Base-by-base conservation (phyloP, 305 asterid genomes). In the Solanum hybrid region DNA sequence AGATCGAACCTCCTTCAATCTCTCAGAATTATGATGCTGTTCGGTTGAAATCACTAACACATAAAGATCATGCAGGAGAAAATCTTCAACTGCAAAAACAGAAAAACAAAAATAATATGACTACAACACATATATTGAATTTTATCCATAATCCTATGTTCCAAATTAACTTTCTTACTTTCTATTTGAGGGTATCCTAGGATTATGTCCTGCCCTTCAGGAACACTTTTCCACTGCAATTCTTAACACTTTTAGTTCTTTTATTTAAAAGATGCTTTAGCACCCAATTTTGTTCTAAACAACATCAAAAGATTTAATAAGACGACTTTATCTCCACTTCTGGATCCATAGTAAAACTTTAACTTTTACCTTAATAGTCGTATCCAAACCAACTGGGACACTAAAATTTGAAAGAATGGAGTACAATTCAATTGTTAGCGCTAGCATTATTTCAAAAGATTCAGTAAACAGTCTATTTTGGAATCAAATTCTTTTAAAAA, bases 41-140 rank as follows among this genome's bases (percentile, higher is more conserved):
- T 94, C 95, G 4, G 95, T 94, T 89, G 90, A 90, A 89, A 93
- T 94, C 86, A 90, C 95, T 67, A 96, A 93, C 34, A 87, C 87
- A 92, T 94, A 87, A 71, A 93, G 92, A 91, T 97, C 97, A 64
- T 90, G 96, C 79, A 94, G 73, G 39, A 96, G 98, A 90, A 97
- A 96, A 92, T 97, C 99, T 90, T 95, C 96, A 85, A 93, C 97
- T 97, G 95, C 75, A 35, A 36, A 86, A 57, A 84, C 13, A 42
- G 75, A 24, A 87, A 33, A 35, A 69, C 1, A 22, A 80, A 89
- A 61, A 89, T 18, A 76, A 77, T 46, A 79, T 64, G 14, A 29
- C 31, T 57, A 57, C 20, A 22, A 22, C 20, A 34, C 89, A 78
- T 79, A 34, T 85, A 74, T 35, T 74, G 22, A 16, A 31, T 31